Evolutionary conservation across 2,329 filamentous ascomycete genomes (phyloP), one percentile per base, ranked within the genome.

Genomic region (Aureobasidium sp.): DNA sequence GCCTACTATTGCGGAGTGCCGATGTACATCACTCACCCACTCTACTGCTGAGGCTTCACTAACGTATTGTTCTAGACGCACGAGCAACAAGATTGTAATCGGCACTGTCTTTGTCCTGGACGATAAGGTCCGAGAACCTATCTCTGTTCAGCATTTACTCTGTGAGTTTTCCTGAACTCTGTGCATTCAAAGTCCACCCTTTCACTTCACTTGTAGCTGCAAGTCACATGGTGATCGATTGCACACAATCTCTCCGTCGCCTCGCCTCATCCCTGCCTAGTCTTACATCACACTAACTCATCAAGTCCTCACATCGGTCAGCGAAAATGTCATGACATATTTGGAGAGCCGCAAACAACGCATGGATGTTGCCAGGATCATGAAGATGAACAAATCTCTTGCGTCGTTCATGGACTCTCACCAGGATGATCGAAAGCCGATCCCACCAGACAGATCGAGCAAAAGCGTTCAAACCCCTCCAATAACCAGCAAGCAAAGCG

Each of bases 301-400:
- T 64, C 88, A 88, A 27, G 83, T 81, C 27, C 87, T 88, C 66
- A 83, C 84, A 48, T 82, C 90, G 2, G 78, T 88, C 6, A 88
- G 90, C 67, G 82, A 85, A 43, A 81, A 82, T 40, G 73, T 78
- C 16, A 75, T 78, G 67, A 62, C 67, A 15, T 75, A 79, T 56
- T 68, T 78, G 62, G 74, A 75, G 47, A 76, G 74, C 31, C 66
- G 75, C 40, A 75, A 74, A 61, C 77, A 79, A 27, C 74, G 73
- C 11, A 72, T 74, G 45, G 77, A 78, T 38, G 70, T 75, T 40
- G 56, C 66, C 38, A 66, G 71, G 15, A 71, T 71, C 9, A 70
- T 71, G 43, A 60, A 69, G 47, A 71, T 72, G 69, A 71, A 71
- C 45, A 69, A 71, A 66, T 71, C 69, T 58, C 69, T 73, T 61